A percentile compares a stretch with the other conserved stretches of the same genome.
Evolutionary conservation across 352 stramenopile genomes (phyloP).

Genomic region (Thalassiosira livingstoniorum): DNA sequence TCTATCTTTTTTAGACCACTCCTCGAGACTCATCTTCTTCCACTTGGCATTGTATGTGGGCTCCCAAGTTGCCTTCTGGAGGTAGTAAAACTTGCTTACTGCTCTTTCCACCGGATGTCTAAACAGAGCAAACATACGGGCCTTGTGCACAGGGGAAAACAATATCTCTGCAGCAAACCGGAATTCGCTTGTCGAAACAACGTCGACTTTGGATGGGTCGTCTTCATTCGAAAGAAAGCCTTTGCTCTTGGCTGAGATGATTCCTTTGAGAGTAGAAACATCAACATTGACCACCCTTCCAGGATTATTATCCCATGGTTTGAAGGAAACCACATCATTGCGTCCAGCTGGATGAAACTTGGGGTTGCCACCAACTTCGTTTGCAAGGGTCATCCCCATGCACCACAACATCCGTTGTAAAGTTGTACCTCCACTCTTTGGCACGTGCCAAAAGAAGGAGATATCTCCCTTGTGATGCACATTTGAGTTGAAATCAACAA

Average conservation of each 20-base stretch:
- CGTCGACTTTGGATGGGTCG: slow-evolving; percentile 18
- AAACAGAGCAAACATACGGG: slow-evolving; percentile 53
- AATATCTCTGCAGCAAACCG: slow-evolving; percentile 28
- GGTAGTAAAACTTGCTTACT: slow-evolving; percentile 57
- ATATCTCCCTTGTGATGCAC: no score
- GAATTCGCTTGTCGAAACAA: slow-evolving; percentile 35
- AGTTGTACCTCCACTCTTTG: slow-evolving; percentile 36
- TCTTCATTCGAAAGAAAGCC: slow-evolving; percentile 21
- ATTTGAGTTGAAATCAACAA: slow-evolving; percentile 16
- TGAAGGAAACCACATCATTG: slow-evolving; percentile 17
- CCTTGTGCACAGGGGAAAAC: slow-evolving; percentile 36
- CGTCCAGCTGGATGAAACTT: slow-evolving; percentile 14
- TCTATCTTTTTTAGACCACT: slow-evolving; percentile 38
- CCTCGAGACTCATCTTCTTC: slow-evolving; percentile 38
- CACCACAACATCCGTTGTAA: slow-evolving; percentile 35
- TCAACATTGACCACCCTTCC: slow-evolving; percentile 57
- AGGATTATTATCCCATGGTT: slow-evolving; percentile 37
- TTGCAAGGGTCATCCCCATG: slow-evolving; percentile 35
- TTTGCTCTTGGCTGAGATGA: slow-evolving; percentile 18
- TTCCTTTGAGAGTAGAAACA: slow-evolving; percentile 40
- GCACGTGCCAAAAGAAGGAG: slow-evolving; percentile 51
- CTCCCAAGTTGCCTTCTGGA: slow-evolving; percentile 47
- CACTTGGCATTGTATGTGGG: slow-evolving; percentile 36
- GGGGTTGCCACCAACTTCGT: slow-evolving; percentile 37
- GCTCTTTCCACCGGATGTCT: slow-evolving; percentile 49